Base-by-base conservation (phyloP, 768 basidiomycete species). In the Myochromella boudieri region DNA sequence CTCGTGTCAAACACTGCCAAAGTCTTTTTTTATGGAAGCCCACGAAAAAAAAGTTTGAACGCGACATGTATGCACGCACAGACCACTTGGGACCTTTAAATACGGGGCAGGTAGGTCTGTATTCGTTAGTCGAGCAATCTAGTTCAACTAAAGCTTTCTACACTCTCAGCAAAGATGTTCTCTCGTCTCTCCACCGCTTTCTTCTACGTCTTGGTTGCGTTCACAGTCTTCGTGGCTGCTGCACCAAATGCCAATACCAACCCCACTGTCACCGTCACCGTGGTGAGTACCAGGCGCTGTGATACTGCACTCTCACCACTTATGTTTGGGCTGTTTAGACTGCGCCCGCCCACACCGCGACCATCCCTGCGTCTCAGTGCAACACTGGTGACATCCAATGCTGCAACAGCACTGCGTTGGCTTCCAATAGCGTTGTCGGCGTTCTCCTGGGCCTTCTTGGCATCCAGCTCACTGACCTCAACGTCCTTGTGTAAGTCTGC, bases 401-500 rank as follows among this genome's bases (percentile, higher is more conserved):
- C 55, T 63, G 68, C 60, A 57, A 61, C 29, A 57, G 51, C 33
- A 55, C 60, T 38, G 46, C 56, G 34, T 24, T 57, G 38, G 56
- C 63, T 10, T 48, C 39, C 45, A 53, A 54, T 41, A 33, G 40
- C 31, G 21, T 44, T 17, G 58, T 55, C 37, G 44, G 53, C 15
- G 18, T 53, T 11, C 45, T 68, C 38, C 44, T 65, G 12, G 64
- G 61, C 29, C 63, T 68, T 41, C 62, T 70, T 36, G 64, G 63
- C 29, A 53, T 70, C 40, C 59, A 60, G 42, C 49, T 67, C 26
- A 10, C 33, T 1, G 44, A 49, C 28, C 15, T 65, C 44, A 62
- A 56, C 31, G 61, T 51, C 26, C 60, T 62, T 53, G 57, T 65
- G 61, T 59, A 58, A 18, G 54, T 57, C 25, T 5, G n/a, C n/a